Percentiles rank a stretch among this genome's conserved stretches.
Conservation (phyloP, 1,139 yeast species). For the Suhomyces taliae region DNA sequence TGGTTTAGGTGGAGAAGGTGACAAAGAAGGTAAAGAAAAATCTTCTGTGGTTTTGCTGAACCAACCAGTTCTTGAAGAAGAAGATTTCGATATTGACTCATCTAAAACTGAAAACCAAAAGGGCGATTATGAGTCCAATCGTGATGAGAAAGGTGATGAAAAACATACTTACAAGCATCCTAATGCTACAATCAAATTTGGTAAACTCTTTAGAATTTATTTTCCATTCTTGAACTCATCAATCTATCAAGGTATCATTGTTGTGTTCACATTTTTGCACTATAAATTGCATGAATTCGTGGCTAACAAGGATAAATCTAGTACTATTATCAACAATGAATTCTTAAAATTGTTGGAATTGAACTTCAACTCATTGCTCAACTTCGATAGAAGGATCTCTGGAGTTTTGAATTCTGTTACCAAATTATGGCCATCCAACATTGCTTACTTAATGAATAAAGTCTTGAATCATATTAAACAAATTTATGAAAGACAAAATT, state of each 20-base stretch:
- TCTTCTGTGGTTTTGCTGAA: not conserved
- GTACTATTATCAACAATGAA: conserved; percentile 14
- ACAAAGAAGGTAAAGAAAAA: not conserved
- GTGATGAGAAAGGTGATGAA: not conserved
- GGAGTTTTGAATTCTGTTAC: conserved; percentile 19
- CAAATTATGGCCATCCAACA: conserved; percentile 41
- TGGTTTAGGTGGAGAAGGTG: conserved; percentile 1
- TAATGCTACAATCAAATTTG: conserved; percentile 24
- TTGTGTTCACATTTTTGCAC: conserved; percentile 49
- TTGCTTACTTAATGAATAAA: conserved; percentile 33
- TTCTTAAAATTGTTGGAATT: conserved; percentile 28
- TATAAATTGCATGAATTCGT: conserved; percentile 41
- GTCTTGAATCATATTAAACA: conserved; percentile 31
- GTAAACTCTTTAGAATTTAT: conserved; percentile 33
- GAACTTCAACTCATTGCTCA: conserved; percentile 24
- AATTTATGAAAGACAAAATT: conserved; percentile 26
- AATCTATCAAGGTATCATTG: conserved; percentile 53
- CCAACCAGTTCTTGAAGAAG: not conserved
- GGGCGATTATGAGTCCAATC: not conserved
- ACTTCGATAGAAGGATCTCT: conserved; percentile 26
- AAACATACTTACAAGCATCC: conserved; percentile 3
- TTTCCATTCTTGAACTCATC: conserved; percentile 53
- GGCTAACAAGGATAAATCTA: conserved; percentile 16
- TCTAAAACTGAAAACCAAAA: not conserved
- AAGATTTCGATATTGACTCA: not conserved